These are phyloP conservation scores for Metschnikowia orientalis DNA, from an alignment of 805 yeast genomes.

Conservation along the genomic window DNA sequence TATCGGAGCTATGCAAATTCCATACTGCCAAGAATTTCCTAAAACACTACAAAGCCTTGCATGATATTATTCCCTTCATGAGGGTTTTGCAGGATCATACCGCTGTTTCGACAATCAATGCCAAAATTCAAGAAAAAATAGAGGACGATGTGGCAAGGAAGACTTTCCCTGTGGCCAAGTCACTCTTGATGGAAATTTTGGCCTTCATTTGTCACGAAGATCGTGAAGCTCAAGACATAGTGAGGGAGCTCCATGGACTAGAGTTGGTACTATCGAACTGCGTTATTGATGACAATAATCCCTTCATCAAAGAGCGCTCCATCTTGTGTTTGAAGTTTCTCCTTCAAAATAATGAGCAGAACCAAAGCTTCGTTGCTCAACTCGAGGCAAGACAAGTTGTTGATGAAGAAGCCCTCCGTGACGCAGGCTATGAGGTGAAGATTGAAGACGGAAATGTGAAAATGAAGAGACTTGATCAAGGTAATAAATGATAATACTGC, in stretches of 20 bases:
- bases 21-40: conserved; percentile 39
- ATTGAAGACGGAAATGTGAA: conserved; percentile 67
- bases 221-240: conserved; percentile 57
- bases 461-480: conserved; percentile 35
- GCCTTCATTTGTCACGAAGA: conserved; percentile 53
- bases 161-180: conserved; percentile 60
- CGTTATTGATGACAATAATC: conserved; percentile 82
- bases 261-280: conserved; percentile 74
- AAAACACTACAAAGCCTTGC: conserved; percentile 36
- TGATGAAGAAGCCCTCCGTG: conserved; percentile 50
- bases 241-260: conserved; percentile 64
- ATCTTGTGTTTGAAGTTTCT: conserved; percentile 73
- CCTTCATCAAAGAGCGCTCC: conserved; percentile 79
- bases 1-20: conserved; percentile 40
- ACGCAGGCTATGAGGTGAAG: conserved; percentile 75
- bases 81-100: conserved; percentile 40
- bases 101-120: conserved; percentile 7
- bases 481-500: background rate
- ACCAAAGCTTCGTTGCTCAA: conserved; percentile 71
- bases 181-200: conserved; percentile 61
- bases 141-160: conserved; percentile 7
- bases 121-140: background rate
- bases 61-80: conserved; percentile 33
- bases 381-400: conserved; percentile 72
- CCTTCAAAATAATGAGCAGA: conserved; percentile 56